Evolutionary conservation across 805 yeast species (phyloP).

Genomic region (Kluyveromyces nonfermentans): DNA sequence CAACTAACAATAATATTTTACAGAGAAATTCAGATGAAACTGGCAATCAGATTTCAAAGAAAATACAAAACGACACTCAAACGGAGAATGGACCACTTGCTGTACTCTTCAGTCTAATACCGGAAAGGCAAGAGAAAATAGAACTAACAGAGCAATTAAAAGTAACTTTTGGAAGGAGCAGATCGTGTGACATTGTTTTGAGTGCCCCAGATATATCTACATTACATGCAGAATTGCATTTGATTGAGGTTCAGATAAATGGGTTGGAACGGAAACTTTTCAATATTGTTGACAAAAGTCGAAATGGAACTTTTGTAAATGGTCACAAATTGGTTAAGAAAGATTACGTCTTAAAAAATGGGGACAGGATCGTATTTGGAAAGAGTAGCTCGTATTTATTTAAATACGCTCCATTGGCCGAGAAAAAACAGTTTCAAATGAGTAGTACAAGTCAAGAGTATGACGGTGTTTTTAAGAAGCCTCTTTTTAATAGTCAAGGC

Average conservation of each 20-base stretch:
- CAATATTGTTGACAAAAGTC: slow-evolving; percentile 42
- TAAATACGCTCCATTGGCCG: slow-evolving; percentile 29
- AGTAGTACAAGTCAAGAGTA: slow-evolving; percentile 1
- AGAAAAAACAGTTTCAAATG: slow-evolving; percentile 2
- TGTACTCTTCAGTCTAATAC: slow-evolving; percentile 23
- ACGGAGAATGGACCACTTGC: slow-evolving; percentile 11
- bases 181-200: slow-evolving; percentile 47
- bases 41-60: slow-evolving; percentile 3
- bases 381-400: slow-evolving; percentile 44
- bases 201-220: slow-evolving; percentile 57
- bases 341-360: slow-evolving; percentile 44
- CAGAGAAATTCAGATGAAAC: neutral
- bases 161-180: slow-evolving; percentile 44
- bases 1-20: neutral
- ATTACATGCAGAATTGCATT: slow-evolving; percentile 46
- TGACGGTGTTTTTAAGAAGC: slow-evolving; percentile 22
- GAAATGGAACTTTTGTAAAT: slow-evolving; percentile 63
- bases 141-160: slow-evolving; percentile 28
- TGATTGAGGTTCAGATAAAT: slow-evolving; percentile 32
- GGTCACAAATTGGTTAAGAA: slow-evolving; percentile 42
- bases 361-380: slow-evolving; percentile 54
- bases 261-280: slow-evolving; percentile 30
- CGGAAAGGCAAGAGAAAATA: slow-evolving; percentile 26
- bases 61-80: slow-evolving; percentile 8
- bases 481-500: slow-evolving; percentile 20